Base-by-base conservation (phyloP, 768 basidiomycete species). In the Amanita thiersii region DNA sequence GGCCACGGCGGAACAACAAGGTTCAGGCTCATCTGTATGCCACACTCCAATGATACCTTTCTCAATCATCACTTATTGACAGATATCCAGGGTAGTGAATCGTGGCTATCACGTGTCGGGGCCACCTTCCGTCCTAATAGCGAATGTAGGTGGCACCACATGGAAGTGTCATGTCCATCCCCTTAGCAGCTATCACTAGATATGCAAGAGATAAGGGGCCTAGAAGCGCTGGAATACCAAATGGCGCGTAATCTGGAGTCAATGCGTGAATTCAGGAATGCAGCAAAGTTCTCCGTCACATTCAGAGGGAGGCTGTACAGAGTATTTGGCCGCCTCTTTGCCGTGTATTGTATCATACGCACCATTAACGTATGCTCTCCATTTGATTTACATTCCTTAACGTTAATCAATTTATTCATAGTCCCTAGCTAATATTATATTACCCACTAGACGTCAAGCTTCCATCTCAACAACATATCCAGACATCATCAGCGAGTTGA, bases 191-290 rank as follows among this genome's bases (percentile, higher is more conserved):
- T 21, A n/a, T 40, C 21, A 21, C n/a, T 34, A 72, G 72, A 66
- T 21, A 46, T 60, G 21, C 76, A 79, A 52, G 84, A 86, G 54
- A 52, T 83, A 6, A 61, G 64, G 24, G 85, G 84, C 0, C 63
- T 88, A 3, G 66, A 81, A 50, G 73, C 80, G 0, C 66, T 88
- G 1, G 78, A 84, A 51, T 69, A 75, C 32, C 73, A 86, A 49
- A 85, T 86, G 78, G 58, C 61, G 28, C 66, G 65, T 19, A 79
- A 76, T 46, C 49, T 85, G 3, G 68, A 73, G 26, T 56, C 57
- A 2, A 59, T 84, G 31, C 70, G 70, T 29, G 62, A 63, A 31
- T 64, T 70, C 5, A 72, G 70, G 14, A 68, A 73, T 26, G 56
- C 64, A 19, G 72, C 68, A 25, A 59, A 65, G 50, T 81, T 71